Conservation (phyloP, 345 rosid species). For the Gossypium arboreum region DNA sequence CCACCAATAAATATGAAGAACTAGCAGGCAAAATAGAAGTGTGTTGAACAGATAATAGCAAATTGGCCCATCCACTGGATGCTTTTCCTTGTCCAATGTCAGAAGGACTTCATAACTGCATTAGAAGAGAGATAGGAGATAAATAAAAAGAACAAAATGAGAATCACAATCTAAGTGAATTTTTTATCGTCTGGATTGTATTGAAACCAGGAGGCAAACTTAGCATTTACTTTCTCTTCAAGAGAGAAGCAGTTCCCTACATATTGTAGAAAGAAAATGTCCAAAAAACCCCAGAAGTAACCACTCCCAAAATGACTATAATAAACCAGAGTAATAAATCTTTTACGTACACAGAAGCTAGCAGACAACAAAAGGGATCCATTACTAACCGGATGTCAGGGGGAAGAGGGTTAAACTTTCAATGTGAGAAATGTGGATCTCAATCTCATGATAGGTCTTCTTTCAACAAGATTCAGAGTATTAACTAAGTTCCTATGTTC, state of each 20-base stretch:
- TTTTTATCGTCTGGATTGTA: not conserved
- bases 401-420: not conserved
- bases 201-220: not conserved
- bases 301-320: not conserved
- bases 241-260: not conserved
- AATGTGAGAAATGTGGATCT: not conserved
- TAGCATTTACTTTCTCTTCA: not conserved
- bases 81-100: slow-evolving; percentile 69
- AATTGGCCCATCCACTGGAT: slow-evolving; percentile 59
- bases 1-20: slow-evolving; percentile 96
- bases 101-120: slow-evolving; percentile 75
- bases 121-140: slow-evolving; percentile 8
- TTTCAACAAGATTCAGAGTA: not conserved
- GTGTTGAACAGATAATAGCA: slow-evolving; percentile 77
- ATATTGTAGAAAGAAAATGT: not conserved
- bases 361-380: not conserved
- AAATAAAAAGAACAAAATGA: not conserved
- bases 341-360: not conserved
- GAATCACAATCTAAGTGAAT: not conserved
- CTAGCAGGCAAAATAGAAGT: slow-evolving; percentile 65
- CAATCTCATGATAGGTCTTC: not conserved
- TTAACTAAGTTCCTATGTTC: not conserved
- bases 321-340: not conserved
- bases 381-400: not conserved
- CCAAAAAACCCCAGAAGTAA: not conserved